Percentiles rank a stretch among this genome's conserved stretches.
These are phyloP conservation scores for Telopea speciosissima DNA, from an alignment of 177 flowering plant species.

Conservation along the genomic window DNA sequence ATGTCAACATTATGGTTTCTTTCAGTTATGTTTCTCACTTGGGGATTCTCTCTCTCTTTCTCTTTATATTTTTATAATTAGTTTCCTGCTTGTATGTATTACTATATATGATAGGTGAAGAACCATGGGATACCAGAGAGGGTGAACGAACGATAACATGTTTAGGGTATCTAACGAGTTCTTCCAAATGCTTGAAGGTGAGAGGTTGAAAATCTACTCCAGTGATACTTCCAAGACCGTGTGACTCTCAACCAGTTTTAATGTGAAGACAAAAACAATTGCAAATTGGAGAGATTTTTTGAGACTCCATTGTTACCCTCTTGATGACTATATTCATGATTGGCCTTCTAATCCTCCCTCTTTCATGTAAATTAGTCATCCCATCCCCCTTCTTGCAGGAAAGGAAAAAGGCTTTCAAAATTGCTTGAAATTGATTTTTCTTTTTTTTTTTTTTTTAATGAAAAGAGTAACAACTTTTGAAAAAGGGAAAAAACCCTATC, in stretches of 20 bases:
- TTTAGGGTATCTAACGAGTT: conserved; percentile 40
- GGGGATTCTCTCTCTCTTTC: too few relatives aligned
- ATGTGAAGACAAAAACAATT: conserved; percentile 51
- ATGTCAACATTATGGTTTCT: conserved; percentile 53
- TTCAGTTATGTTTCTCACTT: too few relatives aligned
- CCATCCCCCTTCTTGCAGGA: too few relatives aligned
- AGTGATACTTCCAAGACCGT: conserved; percentile 47
- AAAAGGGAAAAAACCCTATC: too few relatives aligned
- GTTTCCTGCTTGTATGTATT: too few relatives aligned
- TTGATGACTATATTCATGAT: conserved; percentile 40
- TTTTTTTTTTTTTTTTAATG: too few relatives aligned
- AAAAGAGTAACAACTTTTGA: too few relatives aligned
- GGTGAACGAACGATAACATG: conserved; percentile 34
- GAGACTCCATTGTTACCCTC: conserved; percentile 68
- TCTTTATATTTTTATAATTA: too few relatives aligned
- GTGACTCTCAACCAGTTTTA: conserved; percentile 66
- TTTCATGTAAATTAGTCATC: conserved; percentile 35
- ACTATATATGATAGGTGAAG: conserved; percentile 29
- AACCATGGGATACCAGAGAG: conserved; percentile 54
- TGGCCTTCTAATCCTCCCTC: conserved; percentile 61
- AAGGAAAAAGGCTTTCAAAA: too few relatives aligned
- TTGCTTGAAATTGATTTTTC: too few relatives aligned
- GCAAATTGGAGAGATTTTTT: conserved; percentile 67
- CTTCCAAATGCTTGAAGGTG: conserved; percentile 48
- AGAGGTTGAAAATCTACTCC: conserved; percentile 54